Evolutionary conservation across 2,329 filamentous ascomycete species (phyloP).

Genomic region (Biscogniauxia mediterranea): DNA sequence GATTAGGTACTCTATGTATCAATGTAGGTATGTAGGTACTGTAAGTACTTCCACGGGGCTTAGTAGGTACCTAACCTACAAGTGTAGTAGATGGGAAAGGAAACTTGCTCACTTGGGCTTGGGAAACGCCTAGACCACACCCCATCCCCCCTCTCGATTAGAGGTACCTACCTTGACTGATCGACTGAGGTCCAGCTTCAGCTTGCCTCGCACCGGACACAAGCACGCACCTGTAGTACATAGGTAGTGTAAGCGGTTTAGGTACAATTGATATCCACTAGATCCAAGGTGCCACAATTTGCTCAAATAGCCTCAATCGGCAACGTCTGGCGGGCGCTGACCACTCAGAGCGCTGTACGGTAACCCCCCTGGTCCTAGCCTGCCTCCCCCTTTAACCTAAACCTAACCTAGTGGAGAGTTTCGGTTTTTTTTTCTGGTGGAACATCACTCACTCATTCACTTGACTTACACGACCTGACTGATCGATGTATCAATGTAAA

Average conservation of each 20-base stretch:
- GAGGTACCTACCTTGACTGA: too few relatives aligned
- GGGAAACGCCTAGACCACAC: background rate
- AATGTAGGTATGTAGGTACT: background rate
- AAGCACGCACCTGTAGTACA: too few relatives aligned
- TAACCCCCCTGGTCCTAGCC: background rate
- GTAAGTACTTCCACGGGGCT: background rate
- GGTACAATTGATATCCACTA: background rate
- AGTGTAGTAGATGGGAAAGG: background rate
- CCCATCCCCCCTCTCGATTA: background rate
- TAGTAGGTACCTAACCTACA: too few relatives aligned
- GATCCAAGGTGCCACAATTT: conserved; percentile 34
- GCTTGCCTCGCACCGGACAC: too few relatives aligned
- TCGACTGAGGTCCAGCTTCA: too few relatives aligned
- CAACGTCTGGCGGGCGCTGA: conserved; percentile 17
- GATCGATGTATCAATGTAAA: too few relatives aligned
- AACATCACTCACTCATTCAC: background rate
- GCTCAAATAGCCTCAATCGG: conserved; percentile 48
- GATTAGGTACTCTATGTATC: too few relatives aligned
- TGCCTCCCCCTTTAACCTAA: background rate
- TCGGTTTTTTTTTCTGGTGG: background rate
- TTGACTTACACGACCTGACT: background rate
- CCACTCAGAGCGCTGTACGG: background rate
- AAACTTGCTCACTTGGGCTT: conserved; percentile 2
- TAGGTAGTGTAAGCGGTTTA: too few relatives aligned
- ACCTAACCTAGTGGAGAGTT: background rate